These are phyloP conservation scores for Entrophospora sp. DNA, from an alignment of 192 early-diverging fungal species.

Conservation along the genomic window DNA sequence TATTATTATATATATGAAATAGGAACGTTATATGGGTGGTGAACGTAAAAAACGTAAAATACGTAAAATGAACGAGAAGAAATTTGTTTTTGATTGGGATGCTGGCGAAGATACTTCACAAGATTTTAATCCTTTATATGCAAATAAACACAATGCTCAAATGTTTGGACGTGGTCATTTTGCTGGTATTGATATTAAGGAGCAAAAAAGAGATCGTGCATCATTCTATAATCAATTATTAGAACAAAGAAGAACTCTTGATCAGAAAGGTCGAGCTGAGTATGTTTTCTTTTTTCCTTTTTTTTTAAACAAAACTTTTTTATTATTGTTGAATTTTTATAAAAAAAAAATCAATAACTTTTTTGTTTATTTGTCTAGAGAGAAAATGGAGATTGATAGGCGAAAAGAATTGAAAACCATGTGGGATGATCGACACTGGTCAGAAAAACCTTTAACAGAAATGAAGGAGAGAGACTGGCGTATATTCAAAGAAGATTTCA, in stretches of 20 bases:
- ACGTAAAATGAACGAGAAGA: conserved; percentile 83
- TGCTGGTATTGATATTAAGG: conserved; percentile 77
- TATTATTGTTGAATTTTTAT: neutral
- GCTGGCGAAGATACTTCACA: conserved; percentile 90
- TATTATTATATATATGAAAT: neutral
- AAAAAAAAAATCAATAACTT: too few species aligned
- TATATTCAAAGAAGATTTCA: conserved; percentile 98
- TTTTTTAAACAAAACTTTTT: neutral
- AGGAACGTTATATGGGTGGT: conserved; percentile 79
- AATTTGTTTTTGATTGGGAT: conserved; percentile 98
- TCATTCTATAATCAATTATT: conserved; percentile 63
- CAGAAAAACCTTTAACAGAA: conserved; percentile 76
- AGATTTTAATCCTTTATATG: conserved; percentile 88
- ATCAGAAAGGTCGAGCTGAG: conserved; percentile 51
- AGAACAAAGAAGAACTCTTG: conserved; percentile 45
- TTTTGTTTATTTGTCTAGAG: conserved; percentile 30
- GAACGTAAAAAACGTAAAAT: conserved; percentile 66
- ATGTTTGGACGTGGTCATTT: conserved; percentile 86
- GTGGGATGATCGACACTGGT: conserved; percentile 94
- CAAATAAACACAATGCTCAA: conserved; percentile 53
- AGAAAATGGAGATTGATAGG: conserved; percentile 51
- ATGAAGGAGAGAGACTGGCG: conserved; percentile 99
- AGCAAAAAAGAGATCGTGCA: conserved; percentile 56
- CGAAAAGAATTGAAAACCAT: conserved; percentile 58
- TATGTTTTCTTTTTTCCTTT: conserved; percentile 20